phyloP scores from a whole-genome alignment of 345 rosid species.

The Aurinia saxatilis region DNA sequence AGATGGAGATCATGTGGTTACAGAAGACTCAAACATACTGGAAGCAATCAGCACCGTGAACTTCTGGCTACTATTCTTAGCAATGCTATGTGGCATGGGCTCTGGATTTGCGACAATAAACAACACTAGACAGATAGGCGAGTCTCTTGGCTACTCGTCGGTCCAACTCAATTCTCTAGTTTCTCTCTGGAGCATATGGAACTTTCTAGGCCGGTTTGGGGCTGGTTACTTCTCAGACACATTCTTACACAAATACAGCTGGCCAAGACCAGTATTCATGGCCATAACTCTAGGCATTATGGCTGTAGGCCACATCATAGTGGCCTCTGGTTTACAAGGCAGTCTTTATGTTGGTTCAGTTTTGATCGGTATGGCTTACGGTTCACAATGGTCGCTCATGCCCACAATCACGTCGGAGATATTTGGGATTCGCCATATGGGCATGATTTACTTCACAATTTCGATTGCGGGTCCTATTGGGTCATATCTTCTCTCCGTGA shows the following conservation, averaged over 20 bases:
- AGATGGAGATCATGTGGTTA: slow-evolving; percentile 20
- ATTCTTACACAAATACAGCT: slow-evolving; percentile 50
- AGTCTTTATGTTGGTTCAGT: slow-evolving; percentile 61
- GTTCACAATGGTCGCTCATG: slow-evolving; percentile 85
- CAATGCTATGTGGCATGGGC: slow-evolving; percentile 77
- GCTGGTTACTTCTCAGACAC: slow-evolving; percentile 71
- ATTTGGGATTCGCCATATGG: slow-evolving; percentile 75
- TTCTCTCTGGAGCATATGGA: slow-evolving; percentile 81
- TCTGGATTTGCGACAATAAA: slow-evolving; percentile 72
- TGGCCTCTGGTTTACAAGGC: slow-evolving; percentile 60
- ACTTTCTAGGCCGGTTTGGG: slow-evolving; percentile 84
- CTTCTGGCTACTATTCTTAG: slow-evolving; percentile 76
- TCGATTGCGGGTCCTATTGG: slow-evolving; percentile 78
- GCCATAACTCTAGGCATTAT: slow-evolving; percentile 50
- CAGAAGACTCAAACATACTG: slow-evolving; percentile 36
- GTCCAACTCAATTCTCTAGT: slow-evolving; percentile 60
- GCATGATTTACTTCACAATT: slow-evolving; percentile 76
- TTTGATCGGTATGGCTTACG: slow-evolving; percentile 72
- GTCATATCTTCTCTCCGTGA: slow-evolving; percentile 76
- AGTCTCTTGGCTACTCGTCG: slow-evolving; percentile 67
- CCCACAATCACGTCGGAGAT: slow-evolving; percentile 69
- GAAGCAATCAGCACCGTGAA: slow-evolving; percentile 52
- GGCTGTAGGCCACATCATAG: slow-evolving; percentile 51
- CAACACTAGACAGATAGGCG: slow-evolving; percentile 82
- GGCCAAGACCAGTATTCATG: slow-evolving; percentile 69